A percentile compares a stretch with the other conserved stretches of the same genome.
These are phyloP conservation scores for Mucor indicus DNA, from an alignment of 371 early-diverging fungal species.

Conservation along the genomic window DNA sequence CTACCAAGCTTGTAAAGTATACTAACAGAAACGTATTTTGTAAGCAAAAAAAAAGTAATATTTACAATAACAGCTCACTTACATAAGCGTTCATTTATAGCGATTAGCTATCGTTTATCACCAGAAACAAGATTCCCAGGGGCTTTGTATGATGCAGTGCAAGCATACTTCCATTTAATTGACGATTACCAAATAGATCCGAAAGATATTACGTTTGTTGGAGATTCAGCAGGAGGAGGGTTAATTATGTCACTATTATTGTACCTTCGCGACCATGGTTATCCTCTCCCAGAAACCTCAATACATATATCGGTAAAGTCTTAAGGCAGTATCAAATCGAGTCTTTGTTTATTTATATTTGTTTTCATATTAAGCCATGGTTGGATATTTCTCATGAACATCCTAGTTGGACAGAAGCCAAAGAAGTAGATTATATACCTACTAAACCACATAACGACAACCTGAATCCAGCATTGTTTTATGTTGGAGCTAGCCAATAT, in stretches of 20 bases:
- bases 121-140: constrained; percentile 42
- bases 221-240: constrained; percentile 75
- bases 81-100: constrained; percentile 7
- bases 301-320: constrained; percentile 14
- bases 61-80: not conserved
- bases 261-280: constrained; percentile 39
- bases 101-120: constrained; percentile 36
- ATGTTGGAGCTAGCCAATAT: constrained; percentile 18
- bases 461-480: constrained; percentile 15
- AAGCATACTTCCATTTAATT: constrained; percentile 30
- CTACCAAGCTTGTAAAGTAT: constrained; percentile 31
- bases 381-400: constrained; percentile 16
- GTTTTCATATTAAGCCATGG: constrained; percentile 21
- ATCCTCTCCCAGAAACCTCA: constrained; percentile 27
- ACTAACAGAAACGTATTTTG: constrained; percentile 35
- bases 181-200: constrained; percentile 31
- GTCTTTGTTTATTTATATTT: constrained; percentile 3
- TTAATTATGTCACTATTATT: constrained; percentile 30
- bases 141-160: constrained; percentile 33
- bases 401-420: constrained; percentile 8
- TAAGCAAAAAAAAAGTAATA: constrained; percentile 5
- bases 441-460: constrained; percentile 1
- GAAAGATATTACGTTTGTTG: constrained; percentile 60
- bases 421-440: constrained; percentile 8
- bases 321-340: too few relatives aligned